Base-by-base conservation (phyloP, 768 basidiomycete species). In the Auriscalpium microsporum region DNA sequence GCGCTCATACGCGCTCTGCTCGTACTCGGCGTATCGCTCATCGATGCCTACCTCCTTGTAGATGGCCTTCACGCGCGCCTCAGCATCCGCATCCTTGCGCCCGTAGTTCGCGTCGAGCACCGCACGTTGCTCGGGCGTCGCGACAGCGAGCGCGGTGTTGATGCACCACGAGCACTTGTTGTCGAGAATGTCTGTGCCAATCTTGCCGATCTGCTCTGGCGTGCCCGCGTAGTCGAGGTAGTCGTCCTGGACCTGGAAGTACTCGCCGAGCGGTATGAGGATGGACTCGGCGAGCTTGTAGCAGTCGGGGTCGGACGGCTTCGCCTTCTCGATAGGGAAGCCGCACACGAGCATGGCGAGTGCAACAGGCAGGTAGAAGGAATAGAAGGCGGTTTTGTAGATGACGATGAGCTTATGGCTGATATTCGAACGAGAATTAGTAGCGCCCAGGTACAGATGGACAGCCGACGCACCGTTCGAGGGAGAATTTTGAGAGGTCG, bases 81-180 rank as follows among this genome's bases (percentile, higher is more conserved):
- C 87, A 45, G 72, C 74, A 48, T 70, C 75, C 8, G 81, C 60
- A 60, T 79, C 63, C 61, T 85, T 86, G 47, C 71, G 72, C 7
- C 85, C 84, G 64, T 89, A 87, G 68, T 83, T 82, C 21, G 73
- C 78, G 63, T 86, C 83, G n/a, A 86, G 73, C 21, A 82, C 67
- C 23, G 68, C 68, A 36, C 80, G 78, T 67, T 87, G 85, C n/a
- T 65, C 77, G 0, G 80, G 73, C 4, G 72, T 75, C 2, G 78
- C 82, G 45, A 75, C 67, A 14, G 72, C 68, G 56, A 98, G 76
- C 33, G 93, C 96, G 19, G 82, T 84, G 72, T 96, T 97, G 69
- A 98, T 78, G 63, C 86, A 86, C 96, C 95, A 99, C 16, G 87
- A 88, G 71, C 95, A 98, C 74, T 99, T 99, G 82, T 97, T 97